Percentiles rank a stretch among this genome's conserved stretches.
Evolutionary conservation across 768 basidiomycete genomes (phyloP).

Genomic region (Tylopilus intermedius): DNA sequence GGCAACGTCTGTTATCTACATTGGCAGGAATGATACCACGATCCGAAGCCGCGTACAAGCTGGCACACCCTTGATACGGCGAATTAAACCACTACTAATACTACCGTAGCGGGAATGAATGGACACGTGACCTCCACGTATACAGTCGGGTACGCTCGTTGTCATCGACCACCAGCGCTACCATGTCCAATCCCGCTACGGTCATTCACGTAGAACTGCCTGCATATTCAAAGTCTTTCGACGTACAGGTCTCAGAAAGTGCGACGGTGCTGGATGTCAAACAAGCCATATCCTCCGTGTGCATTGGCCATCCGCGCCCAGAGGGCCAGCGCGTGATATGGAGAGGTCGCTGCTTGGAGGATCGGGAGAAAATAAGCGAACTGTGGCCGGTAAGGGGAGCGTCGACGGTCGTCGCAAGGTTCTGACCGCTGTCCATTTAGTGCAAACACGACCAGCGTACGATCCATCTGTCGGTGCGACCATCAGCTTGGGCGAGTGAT

Average conservation of each 20-base stretch:
- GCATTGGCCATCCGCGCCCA: slow-evolving; percentile 58
- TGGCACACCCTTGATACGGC: too few relatives aligned
- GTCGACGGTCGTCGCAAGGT: background rate
- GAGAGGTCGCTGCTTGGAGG: slow-evolving; percentile 61
- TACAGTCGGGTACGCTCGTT: background rate
- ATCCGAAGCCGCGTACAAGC: too few relatives aligned
- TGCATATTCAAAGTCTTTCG: slow-evolving; percentile 66
- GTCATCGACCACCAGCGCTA: slow-evolving; percentile 1
- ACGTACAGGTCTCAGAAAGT: slow-evolving; percentile 42
- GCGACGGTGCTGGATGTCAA: slow-evolving; percentile 63
- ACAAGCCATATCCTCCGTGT: slow-evolving; percentile 53
- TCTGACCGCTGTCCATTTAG: slow-evolving; percentile 32
- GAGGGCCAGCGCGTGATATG: slow-evolving; percentile 77
- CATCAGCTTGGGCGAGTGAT: slow-evolving; percentile 62
- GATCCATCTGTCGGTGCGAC: slow-evolving; percentile 76
- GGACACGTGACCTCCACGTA: slow-evolving; percentile 33
- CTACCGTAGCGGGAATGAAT: too few relatives aligned
- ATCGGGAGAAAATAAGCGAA: slow-evolving; percentile 59
- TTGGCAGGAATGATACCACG: too few relatives aligned
- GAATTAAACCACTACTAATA: too few relatives aligned
- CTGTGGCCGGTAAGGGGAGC: slow-evolving; percentile 60
- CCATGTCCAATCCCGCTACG: slow-evolving; percentile 28
- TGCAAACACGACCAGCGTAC: slow-evolving; percentile 51
- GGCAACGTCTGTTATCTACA: too few relatives aligned
- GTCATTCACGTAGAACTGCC: slow-evolving; percentile 67